Conservation (phyloP, 805 yeast genomes). For the Yarrowia osloensis region DNA sequence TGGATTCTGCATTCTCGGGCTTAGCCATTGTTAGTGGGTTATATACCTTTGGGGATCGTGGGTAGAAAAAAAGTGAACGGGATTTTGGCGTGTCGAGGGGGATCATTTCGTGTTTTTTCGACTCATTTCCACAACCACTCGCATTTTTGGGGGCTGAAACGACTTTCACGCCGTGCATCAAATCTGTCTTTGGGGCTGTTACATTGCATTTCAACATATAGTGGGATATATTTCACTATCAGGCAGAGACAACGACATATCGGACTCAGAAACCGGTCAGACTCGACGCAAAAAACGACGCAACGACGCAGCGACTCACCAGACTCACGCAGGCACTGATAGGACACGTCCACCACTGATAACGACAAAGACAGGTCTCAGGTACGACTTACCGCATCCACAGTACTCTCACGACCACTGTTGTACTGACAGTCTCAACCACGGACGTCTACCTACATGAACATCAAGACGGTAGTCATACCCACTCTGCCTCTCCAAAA, state of each 20-base stretch:
- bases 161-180: background rate
- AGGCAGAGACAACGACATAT: background rate
- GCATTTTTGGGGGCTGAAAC: background rate
- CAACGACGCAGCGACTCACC: background rate
- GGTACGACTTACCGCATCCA: background rate
- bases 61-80: background rate
- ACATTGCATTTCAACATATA: background rate
- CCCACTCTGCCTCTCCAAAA: background rate
- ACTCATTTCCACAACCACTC: background rate
- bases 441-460: background rate
- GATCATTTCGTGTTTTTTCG: background rate
- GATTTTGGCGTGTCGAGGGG: background rate
- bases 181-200: background rate
- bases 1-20: background rate
- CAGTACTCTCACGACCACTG: no score
- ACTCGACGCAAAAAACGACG: background rate
- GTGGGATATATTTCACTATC: background rate
- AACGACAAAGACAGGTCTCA: background rate
- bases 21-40: background rate
- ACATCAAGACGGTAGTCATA: background rate
- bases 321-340: background rate
- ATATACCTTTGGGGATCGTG: background rate
- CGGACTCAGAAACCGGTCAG: background rate
- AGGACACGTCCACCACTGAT: background rate
- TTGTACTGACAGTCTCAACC: background rate